Evolutionary conservation across 805 yeast species (phyloP).

Genomic region (Nakazawaea anatomiae): DNA sequence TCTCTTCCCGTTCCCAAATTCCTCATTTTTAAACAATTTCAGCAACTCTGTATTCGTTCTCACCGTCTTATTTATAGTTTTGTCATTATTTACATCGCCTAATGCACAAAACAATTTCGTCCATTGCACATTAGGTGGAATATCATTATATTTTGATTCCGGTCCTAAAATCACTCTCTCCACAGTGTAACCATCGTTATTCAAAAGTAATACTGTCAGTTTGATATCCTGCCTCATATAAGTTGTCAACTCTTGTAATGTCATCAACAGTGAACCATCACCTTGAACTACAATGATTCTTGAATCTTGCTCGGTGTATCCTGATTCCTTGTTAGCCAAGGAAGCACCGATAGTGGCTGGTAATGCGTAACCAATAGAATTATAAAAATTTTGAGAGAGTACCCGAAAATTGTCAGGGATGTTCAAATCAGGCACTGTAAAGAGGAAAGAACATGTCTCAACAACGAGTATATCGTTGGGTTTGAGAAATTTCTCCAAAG

Average conservation of each 20-base stretch:
- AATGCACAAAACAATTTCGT: conserved; percentile 57
- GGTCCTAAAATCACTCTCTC: conserved; percentile 47
- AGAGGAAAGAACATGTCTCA: conserved; percentile 44
- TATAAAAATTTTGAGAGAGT: conserved; percentile 36
- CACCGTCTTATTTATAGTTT: conserved; percentile 27
- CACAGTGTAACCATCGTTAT: conserved; percentile 47
- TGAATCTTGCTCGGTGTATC: conserved; percentile 19
- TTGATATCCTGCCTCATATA: conserved; percentile 31
- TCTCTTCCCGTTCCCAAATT: conserved; percentile 24
- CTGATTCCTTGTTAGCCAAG: conserved; percentile 36
- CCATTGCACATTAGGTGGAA: conserved; percentile 57
- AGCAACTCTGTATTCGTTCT: conserved; percentile 30
- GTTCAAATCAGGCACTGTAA: conserved; percentile 32
- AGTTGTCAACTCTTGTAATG: conserved; percentile 42
- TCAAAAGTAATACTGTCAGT: conserved; percentile 39
- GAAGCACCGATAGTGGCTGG: conserved; percentile 46
- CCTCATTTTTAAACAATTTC: conserved; percentile 26
- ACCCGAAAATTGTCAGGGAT: conserved; percentile 29
- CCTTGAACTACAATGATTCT: conserved; percentile 41
- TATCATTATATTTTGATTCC: conserved; percentile 43
- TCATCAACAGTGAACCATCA: conserved; percentile 55
- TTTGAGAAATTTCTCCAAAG: conserved; percentile 26
- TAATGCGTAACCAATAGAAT: conserved; percentile 46
- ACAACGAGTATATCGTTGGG: conserved; percentile 35
- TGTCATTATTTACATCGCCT: conserved; percentile 42